Evolutionary conservation across 345 rosid species (phyloP).

Genomic region (Gossypium ekmanianum): DNA sequence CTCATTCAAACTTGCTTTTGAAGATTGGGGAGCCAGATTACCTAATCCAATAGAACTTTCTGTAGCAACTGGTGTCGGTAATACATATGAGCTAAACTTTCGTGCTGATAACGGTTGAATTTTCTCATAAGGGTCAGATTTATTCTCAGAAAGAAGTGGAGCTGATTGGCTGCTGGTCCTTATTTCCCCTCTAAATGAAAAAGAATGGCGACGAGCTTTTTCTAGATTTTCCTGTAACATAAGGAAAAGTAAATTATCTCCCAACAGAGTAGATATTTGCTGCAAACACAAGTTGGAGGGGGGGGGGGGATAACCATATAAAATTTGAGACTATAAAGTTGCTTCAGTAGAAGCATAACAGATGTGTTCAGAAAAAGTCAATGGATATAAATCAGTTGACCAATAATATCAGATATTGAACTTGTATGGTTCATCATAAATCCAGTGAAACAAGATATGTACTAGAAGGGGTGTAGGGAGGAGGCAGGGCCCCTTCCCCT

Average conservation of each 20-base stretch:
- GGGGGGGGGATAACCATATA: not conserved
- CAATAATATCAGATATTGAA: constrained; percentile 6
- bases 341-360: not conserved
- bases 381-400: constrained; percentile 8
- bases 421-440: not conserved
- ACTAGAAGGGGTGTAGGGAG: not conserved
- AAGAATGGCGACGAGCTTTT: constrained; percentile 32
- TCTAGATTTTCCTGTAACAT: constrained; percentile 48
- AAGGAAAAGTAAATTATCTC: not conserved
- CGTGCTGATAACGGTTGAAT: constrained; percentile 49
- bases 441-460: not conserved
- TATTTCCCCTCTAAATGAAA: constrained; percentile 37
- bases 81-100: constrained; percentile 70
- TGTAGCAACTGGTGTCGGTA: constrained; percentile 76
- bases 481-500: not conserved
- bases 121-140: constrained; percentile 44
- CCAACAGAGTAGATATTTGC: not conserved
- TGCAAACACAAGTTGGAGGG: not conserved
- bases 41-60: constrained; percentile 40
- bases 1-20: constrained; percentile 36
- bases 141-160: constrained; percentile 62
- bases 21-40: constrained; percentile 30
- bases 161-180: constrained; percentile 64
- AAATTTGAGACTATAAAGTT: constrained; percentile 15
- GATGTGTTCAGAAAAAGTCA: not conserved